A percentile compares a stretch with the other conserved stretches of the same genome.
Evolutionary conservation across 2,329 filamentous ascomycete species (phyloP).

Genomic region (Plectosphaerella sp.): DNA sequence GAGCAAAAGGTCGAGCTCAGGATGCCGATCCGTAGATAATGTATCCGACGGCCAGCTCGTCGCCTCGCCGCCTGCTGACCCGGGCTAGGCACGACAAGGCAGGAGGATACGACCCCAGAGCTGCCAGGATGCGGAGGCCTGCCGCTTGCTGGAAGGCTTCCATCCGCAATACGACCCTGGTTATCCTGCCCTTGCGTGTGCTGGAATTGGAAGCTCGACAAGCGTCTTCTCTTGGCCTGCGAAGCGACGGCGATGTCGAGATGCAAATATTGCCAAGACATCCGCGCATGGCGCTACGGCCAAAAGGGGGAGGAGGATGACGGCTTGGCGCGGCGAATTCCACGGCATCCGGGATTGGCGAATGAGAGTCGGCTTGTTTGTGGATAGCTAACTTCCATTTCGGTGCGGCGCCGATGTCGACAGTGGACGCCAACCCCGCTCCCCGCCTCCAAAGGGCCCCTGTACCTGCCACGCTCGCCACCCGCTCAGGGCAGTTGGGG

Average conservation of each 20-base stretch:
- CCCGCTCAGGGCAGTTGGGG: not conserved
- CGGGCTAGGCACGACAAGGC: not conserved
- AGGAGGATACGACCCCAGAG: not conserved
- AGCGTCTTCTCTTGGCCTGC: not conserved
- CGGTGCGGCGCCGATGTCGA: not conserved
- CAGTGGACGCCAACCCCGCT: not conserved
- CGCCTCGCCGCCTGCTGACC: not conserved
- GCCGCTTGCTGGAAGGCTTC: not conserved
- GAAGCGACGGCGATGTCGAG: not conserved
- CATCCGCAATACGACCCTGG: not conserved
- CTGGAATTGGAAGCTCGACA: slow-evolving; percentile 1
- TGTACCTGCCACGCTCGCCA: not conserved
- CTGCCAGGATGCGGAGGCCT: not conserved
- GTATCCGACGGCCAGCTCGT: not conserved
- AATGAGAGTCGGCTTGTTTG: not conserved
- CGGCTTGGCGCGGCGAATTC: not conserved
- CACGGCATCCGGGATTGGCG: not conserved
- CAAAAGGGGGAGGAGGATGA: slow-evolving; percentile 1
- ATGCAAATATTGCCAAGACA: slow-evolving; percentile 3
- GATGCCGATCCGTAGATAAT: not conserved
- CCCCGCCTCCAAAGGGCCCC: not conserved
- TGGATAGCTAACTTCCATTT: not conserved
- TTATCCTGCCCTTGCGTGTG: not conserved
- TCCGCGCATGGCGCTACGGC: not conserved
- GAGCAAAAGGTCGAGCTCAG: not conserved